A percentile compares a stretch with the other conserved stretches of the same genome.
Evolutionary conservation across 2,329 filamentous ascomycete genomes (phyloP).

Genomic region (Ophiocordyceps polyrhachis-furcata): DNA sequence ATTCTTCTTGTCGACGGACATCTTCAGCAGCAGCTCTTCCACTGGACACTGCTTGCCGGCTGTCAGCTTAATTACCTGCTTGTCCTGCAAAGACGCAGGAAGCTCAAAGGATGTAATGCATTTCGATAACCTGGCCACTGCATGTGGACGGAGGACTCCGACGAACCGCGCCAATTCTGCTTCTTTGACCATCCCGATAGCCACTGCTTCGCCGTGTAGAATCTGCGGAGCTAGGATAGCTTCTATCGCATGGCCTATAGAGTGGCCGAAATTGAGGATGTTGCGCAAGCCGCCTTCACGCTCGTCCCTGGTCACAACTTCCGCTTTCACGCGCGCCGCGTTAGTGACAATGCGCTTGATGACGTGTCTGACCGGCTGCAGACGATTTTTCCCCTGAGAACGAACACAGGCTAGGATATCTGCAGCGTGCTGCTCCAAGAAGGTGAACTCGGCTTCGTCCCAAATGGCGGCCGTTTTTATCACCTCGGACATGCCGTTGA

Average conservation of each 20-base stretch:
- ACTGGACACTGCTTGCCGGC: constrained; percentile 79
- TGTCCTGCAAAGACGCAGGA: constrained; percentile 70
- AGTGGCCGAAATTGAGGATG: constrained; percentile 92
- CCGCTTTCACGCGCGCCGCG: constrained; percentile 82
- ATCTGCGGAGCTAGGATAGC: constrained; percentile 90
- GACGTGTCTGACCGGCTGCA: constrained; percentile 51
- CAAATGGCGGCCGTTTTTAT: constrained; percentile 96
- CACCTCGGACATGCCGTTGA: constrained; percentile 98
- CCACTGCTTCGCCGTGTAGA: constrained; percentile 86
- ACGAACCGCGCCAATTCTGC: constrained; percentile 82
- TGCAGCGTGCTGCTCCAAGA: constrained; percentile 65
- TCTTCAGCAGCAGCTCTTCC: constrained; percentile 70
- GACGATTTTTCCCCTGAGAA: constrained; percentile 28
- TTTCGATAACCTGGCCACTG: constrained; percentile 76
- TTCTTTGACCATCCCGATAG: constrained; percentile 97
- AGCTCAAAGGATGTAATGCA: constrained; percentile 89
- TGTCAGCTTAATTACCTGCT: constrained; percentile 61
- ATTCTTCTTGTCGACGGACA: constrained; percentile 99
- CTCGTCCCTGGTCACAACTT: constrained; percentile 87
- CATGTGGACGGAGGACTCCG: constrained; percentile 66
- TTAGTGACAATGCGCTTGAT: constrained; percentile 69
- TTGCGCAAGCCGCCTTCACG: constrained; percentile 87
- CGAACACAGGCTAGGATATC: constrained; percentile 39
- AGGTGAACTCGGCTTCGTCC: constrained; percentile 70
- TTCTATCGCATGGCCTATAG: constrained; percentile 92